Evolutionary conservation across 129 eudicot species (phyloP).

Genomic region (Saposhnikovia divaricata): DNA sequence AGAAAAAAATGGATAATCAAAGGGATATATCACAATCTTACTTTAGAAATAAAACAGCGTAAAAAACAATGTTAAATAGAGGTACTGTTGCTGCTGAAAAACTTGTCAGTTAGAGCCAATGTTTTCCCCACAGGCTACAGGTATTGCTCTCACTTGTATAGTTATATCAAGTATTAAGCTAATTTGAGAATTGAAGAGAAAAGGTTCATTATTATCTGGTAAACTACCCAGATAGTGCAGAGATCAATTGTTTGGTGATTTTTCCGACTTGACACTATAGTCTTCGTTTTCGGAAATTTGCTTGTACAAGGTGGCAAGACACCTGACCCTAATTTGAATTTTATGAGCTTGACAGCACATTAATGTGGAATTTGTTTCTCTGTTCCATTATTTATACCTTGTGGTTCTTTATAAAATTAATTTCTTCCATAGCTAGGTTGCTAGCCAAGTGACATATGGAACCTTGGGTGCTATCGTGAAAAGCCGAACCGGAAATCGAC

Average conservation of each 20-base stretch:
- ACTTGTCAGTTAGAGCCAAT: neutral
- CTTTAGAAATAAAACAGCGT: no score
- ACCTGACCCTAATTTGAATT: neutral
- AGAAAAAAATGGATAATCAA: no score
- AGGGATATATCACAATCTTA: no score
- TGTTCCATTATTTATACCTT: neutral
- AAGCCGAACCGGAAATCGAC: conserved; percentile 59
- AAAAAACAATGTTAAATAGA: no score
- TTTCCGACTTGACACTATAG: neutral
- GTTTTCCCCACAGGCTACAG: neutral
- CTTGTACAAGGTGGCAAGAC: neutral
- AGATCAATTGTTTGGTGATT: neutral
- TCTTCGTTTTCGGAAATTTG: neutral
- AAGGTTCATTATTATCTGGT: neutral
- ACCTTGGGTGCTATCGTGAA: conserved; percentile 79
- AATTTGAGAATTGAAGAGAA: neutral
- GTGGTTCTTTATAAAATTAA: neutral
- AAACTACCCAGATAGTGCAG: neutral
- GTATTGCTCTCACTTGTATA: neutral
- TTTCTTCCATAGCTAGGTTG: conserved; percentile 37
- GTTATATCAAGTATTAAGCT: neutral
- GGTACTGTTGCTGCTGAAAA: neutral
- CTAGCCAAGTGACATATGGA: conserved; percentile 78
- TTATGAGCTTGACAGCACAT: neutral
- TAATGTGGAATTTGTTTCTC: neutral